These are phyloP conservation scores for Annulohypoxylon stygium DNA, from an alignment of 495 filamentous ascomycete species.

Conservation along the genomic window DNA sequence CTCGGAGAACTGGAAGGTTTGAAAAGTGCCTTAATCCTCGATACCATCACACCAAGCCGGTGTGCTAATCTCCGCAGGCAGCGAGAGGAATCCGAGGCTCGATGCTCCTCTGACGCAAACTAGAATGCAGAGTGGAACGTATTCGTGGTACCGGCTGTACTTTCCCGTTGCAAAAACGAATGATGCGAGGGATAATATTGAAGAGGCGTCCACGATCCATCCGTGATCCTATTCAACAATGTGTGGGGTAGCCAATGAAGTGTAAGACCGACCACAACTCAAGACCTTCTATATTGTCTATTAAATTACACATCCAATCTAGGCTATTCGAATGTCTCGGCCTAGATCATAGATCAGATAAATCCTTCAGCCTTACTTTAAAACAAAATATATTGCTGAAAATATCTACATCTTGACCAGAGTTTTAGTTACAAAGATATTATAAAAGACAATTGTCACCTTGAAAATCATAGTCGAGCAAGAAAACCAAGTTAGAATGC, in stretches of 20 bases:
- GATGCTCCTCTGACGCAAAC: constrained; percentile 23
- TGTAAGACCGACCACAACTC: constrained; percentile 32
- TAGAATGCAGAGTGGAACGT: constrained; percentile 3
- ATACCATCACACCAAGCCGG: constrained; percentile 33
- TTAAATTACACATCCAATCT: constrained; percentile 26
- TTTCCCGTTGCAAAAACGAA: constrained; percentile 30
- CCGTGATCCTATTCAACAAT: constrained; percentile 11
- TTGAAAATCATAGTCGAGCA: neutral
- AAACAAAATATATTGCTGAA: neutral
- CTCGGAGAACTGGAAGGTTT: constrained; percentile 29
- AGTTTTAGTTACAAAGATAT: neutral
- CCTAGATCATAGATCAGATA: constrained; percentile 12
- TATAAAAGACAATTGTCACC: neutral
- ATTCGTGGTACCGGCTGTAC: constrained; percentile 35
- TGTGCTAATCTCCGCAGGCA: constrained; percentile 35
- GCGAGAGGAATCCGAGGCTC: constrained; percentile 8
- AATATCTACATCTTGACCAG: neutral
- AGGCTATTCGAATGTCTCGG: constrained; percentile 28
- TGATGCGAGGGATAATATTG: constrained; percentile 24
- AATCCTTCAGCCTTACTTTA: constrained; percentile 34
- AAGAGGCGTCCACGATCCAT: constrained; percentile 18
- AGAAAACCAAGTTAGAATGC: neutral
- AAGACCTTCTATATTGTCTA: constrained; percentile 22
- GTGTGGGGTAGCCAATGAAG: constrained; percentile 34
- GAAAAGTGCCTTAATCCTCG: constrained; percentile 31